Percentiles rank a stretch among this genome's conserved stretches.
Conservation (phyloP, 345 rosid genomes). For the Noccaea caerulescens region DNA sequence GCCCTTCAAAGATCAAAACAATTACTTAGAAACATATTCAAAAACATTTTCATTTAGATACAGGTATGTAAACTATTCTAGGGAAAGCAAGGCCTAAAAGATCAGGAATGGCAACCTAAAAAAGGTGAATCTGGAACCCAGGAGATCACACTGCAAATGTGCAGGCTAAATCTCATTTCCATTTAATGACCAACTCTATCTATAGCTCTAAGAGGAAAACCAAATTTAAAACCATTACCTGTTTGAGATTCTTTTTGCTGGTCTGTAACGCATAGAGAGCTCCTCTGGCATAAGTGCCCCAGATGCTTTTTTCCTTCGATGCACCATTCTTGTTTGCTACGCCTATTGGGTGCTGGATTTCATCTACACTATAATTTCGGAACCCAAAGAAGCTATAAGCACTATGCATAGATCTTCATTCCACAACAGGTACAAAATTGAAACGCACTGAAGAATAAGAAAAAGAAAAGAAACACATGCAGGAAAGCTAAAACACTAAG, state of each 20-base stretch:
- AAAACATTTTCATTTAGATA: neutral
- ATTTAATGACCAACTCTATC: slow-evolving; percentile 20
- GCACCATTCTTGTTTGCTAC: slow-evolving; percentile 42
- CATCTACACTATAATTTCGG: slow-evolving; percentile 59
- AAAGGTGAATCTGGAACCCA: slow-evolving; percentile 22
- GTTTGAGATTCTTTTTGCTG: slow-evolving; percentile 58
- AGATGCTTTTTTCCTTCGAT: slow-evolving; percentile 52
- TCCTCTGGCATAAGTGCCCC: slow-evolving; percentile 95
- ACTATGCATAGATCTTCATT: slow-evolving; percentile 12
- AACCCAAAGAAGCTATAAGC: slow-evolving; percentile 24
- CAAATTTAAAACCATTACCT: slow-evolving; percentile 49
- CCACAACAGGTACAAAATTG: slow-evolving; percentile 3
- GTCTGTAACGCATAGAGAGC: slow-evolving; percentile 78
- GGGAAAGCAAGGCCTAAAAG: slow-evolving; percentile 22
- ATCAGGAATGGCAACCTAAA: slow-evolving; percentile 24
- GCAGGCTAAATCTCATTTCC: slow-evolving; percentile 22
- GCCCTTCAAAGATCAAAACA: slow-evolving; percentile 63
- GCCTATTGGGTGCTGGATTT: slow-evolving; percentile 57
- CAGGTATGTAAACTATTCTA: slow-evolving; percentile 6
- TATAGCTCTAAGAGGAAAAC: slow-evolving; percentile 16
- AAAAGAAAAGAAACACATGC: neutral
- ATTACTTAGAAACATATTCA: slow-evolving; percentile 32
- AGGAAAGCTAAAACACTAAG: neutral
- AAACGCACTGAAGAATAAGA: neutral
- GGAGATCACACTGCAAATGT: slow-evolving; percentile 14